These are phyloP conservation scores for Plenodomus biglobosus DNA, from an alignment of 2,329 filamentous ascomycete genomes.

Conservation along the genomic window DNA sequence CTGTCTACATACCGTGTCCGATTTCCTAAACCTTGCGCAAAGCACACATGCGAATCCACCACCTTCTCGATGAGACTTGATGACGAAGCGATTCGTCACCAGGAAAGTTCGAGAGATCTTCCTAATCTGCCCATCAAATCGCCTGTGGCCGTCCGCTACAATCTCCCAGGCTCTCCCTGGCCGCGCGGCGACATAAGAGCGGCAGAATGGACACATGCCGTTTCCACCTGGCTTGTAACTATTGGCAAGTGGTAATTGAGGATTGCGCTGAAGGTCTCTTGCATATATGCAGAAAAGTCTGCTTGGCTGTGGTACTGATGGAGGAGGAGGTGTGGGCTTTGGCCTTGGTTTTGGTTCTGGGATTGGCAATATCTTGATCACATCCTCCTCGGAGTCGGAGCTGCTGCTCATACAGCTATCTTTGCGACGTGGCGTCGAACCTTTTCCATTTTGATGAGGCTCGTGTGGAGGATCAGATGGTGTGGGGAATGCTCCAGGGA, in stretches of 20 bases:
- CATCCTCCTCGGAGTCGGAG: constrained; percentile 8
- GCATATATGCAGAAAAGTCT: constrained; percentile 38
- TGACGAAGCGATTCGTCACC: constrained; percentile 32
- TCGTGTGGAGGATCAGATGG: constrained; percentile 4
- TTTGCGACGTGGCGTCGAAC: constrained; percentile 6
- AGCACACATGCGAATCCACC: constrained; percentile 37
- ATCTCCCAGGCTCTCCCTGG: constrained; percentile 37
- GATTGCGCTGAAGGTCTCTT: constrained; percentile 29
- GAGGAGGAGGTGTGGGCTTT: background rate
- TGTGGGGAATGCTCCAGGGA: constrained; percentile 23
- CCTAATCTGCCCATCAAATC: constrained; percentile 7
- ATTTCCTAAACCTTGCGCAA: constrained; percentile 26
- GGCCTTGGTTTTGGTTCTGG: constrained; percentile 7
- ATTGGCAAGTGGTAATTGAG: constrained; percentile 23
- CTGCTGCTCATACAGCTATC: constrained; percentile 10
- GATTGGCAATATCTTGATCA: constrained; percentile 4
- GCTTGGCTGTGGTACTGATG: background rate
- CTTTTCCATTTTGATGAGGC: constrained; percentile 2
- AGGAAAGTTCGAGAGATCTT: constrained; percentile 22
- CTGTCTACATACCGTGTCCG: constrained; percentile 32
- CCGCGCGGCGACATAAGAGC: constrained; percentile 19
- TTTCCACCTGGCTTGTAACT: constrained; percentile 26
- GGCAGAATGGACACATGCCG: constrained; percentile 34
- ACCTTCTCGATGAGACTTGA: constrained; percentile 35
- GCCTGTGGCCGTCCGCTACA: constrained; percentile 11